Conservation (phyloP, 2,329 filamentous ascomycete species). For the Tolypocladium amazonense region DNA sequence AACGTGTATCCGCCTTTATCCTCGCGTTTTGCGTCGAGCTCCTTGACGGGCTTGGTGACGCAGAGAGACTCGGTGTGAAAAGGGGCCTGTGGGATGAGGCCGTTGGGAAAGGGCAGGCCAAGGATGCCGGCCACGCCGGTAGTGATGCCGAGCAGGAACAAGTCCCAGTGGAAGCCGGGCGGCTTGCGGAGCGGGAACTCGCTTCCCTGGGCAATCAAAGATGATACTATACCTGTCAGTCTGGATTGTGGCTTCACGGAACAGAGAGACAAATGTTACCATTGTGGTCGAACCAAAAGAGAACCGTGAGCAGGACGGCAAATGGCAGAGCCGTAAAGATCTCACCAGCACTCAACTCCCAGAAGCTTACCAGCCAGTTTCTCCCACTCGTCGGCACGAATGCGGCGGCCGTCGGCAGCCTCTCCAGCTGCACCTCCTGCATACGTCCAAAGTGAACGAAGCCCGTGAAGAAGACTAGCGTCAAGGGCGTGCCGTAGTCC, state of each 20-base stretch:
- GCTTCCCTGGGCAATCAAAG: conserved; percentile 71
- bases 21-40: conserved; percentile 40
- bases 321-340: conserved; percentile 83
- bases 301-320: conserved; percentile 67
- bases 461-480: conserved; percentile 78
- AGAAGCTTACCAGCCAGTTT: conserved; percentile 71
- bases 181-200: conserved; percentile 74
- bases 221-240: conserved; percentile 47
- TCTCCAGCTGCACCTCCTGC: conserved; percentile 56
- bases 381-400: conserved; percentile 70
- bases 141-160: conserved; percentile 70
- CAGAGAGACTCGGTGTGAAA: conserved; percentile 74
- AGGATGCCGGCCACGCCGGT: conserved; percentile 66
- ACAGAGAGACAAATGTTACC: conserved; percentile 30
- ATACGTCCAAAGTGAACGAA: conserved; percentile 83
- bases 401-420: conserved; percentile 62
- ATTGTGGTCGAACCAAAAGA: conserved; percentile 89
- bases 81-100: conserved; percentile 72
- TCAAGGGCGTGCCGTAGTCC: conserved; percentile 79
- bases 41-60: conserved; percentile 47
- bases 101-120: conserved; percentile 72
- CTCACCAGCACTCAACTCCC: conserved; percentile 62
- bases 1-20: conserved; percentile 46
- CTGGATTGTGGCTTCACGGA: background rate
- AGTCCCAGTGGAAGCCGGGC: conserved; percentile 76